These are phyloP conservation scores for Hypoxylon sp. DNA, from an alignment of 2,329 filamentous ascomycete genomes.

Conservation along the genomic window DNA sequence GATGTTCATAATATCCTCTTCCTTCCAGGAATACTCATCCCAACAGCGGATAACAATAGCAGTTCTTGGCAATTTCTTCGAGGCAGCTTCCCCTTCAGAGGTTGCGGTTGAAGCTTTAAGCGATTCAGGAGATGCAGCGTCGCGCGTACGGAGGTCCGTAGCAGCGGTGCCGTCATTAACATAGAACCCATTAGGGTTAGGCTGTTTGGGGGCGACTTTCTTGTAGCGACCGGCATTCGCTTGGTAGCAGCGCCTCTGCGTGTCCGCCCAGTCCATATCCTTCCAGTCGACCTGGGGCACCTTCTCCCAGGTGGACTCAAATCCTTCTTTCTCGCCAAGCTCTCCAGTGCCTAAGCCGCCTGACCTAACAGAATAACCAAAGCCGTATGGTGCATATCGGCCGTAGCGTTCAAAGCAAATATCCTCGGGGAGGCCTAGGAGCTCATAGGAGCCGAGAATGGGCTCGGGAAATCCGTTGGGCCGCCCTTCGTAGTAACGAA, in stretches of 20 bases:
- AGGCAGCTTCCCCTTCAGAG: constrained; percentile 29
- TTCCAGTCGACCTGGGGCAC: constrained; percentile 78
- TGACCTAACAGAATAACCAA: constrained; percentile 79
- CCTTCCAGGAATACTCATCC: constrained; percentile 79
- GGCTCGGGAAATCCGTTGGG: constrained; percentile 85
- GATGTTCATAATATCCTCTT: constrained; percentile 82
- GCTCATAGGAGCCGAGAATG: constrained; percentile 84
- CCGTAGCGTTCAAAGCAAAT: constrained; percentile 95
- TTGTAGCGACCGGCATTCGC: constrained; percentile 76
- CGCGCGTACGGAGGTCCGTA: constrained; percentile 39
- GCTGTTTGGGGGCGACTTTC: constrained; percentile 50
- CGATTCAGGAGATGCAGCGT: constrained; percentile 31
- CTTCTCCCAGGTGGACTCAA: constrained; percentile 79
- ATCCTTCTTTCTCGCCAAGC: constrained; percentile 81
- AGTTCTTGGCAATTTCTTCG: constrained; percentile 61
- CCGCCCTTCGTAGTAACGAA: constrained; percentile 79
- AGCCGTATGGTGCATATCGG: constrained; percentile 85
- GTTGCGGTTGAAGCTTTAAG: constrained; percentile 20
- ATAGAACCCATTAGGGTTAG: constrained; percentile 60
- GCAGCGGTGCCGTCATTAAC: constrained; percentile 49
- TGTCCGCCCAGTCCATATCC: constrained; percentile 78
- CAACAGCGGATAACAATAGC: constrained; percentile 84
- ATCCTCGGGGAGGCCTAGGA: constrained; percentile 80
- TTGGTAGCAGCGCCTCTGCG: constrained; percentile 75
- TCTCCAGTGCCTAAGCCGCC: constrained; percentile 88